Percentiles rank a stretch among this genome's conserved stretches.
Conservation (phyloP, 148 eudicot species). For the Simmondsia chinensis region DNA sequence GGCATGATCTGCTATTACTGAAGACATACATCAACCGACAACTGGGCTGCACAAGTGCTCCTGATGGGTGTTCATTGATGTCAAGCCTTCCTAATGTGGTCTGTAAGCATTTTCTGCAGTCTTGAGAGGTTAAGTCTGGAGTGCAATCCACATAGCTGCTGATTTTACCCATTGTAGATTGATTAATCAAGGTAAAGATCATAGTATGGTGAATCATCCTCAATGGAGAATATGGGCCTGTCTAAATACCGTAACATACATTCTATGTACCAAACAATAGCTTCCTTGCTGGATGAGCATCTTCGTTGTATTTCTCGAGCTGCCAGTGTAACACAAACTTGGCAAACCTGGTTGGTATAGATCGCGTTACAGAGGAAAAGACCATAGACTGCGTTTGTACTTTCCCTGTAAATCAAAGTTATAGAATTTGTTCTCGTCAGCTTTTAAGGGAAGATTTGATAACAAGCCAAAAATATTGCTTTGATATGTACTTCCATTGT, state of each 20-base stretch:
- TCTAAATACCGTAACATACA: conserved; percentile 21
- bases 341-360: conserved; percentile 10
- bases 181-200: not conserved
- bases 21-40: conserved; percentile 20
- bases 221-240: conserved; percentile 11
- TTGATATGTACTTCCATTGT: conserved; percentile 3
- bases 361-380: conserved; percentile 10
- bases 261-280: conserved; percentile 14
- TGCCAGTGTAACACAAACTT: conserved; percentile 10
- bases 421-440: conserved; percentile 8
- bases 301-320: conserved; percentile 6
- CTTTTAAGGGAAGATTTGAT: conserved; percentile 11
- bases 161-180: conserved; percentile 7
- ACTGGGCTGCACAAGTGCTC: conserved; percentile 17
- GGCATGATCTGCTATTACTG: conserved; percentile 2
- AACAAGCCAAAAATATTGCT: conserved; percentile 9
- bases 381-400: conserved; percentile 13
- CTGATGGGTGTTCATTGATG: conserved; percentile 5
- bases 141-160: conserved; percentile 19
- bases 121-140: conserved; percentile 7
- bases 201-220: not conserved
- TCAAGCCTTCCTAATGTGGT: conserved; percentile 11
- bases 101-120: conserved; percentile 15
- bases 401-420: conserved; percentile 7
- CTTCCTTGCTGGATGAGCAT: conserved; percentile 9